These are phyloP conservation scores for Dryadomyces sulphureus DNA, from an alignment of 2,329 filamentous ascomycete genomes.

Conservation along the genomic window DNA sequence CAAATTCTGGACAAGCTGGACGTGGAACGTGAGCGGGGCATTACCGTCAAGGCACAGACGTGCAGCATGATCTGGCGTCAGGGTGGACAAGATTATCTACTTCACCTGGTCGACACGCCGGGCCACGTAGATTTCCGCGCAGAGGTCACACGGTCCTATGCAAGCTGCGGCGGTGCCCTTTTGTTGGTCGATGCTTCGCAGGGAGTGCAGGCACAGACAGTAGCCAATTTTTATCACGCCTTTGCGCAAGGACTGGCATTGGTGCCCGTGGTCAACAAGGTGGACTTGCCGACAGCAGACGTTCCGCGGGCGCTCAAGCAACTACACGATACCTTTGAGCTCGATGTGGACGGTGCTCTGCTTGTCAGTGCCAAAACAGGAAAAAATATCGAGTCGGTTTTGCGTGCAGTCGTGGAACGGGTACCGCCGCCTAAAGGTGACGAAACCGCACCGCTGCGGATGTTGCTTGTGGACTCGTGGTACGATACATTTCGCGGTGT, in stretches of 20 bases:
- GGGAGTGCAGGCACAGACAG: constrained; percentile 92
- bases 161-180: constrained; percentile 84
- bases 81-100: constrained; percentile 71
- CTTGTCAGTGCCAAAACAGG: constrained; percentile 88
- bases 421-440: constrained; percentile 73
- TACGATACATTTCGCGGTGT: constrained; percentile 95
- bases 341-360: constrained; percentile 56
- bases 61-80: constrained; percentile 95
- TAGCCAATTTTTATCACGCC: constrained; percentile 95
- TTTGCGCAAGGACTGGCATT: constrained; percentile 81
- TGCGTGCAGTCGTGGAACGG: constrained; percentile 73
- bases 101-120: constrained; percentile 92
- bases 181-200: constrained; percentile 92
- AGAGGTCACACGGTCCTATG: constrained; percentile 90
- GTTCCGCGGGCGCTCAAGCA: constrained; percentile 75
- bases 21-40: constrained; percentile 88
- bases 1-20: constrained; percentile 96
- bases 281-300: constrained; percentile 83
- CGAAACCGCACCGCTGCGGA: constrained; percentile 53
- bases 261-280: constrained; percentile 91
- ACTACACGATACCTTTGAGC: constrained; percentile 73
- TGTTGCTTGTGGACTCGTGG: constrained; percentile 94
- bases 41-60: constrained; percentile 97
- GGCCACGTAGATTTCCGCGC: constrained; percentile 97
- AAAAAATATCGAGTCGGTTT: constrained; percentile 65